Conservation (phyloP, 495 filamentous ascomycete genomes). For the Penicillium odoratum region DNA sequence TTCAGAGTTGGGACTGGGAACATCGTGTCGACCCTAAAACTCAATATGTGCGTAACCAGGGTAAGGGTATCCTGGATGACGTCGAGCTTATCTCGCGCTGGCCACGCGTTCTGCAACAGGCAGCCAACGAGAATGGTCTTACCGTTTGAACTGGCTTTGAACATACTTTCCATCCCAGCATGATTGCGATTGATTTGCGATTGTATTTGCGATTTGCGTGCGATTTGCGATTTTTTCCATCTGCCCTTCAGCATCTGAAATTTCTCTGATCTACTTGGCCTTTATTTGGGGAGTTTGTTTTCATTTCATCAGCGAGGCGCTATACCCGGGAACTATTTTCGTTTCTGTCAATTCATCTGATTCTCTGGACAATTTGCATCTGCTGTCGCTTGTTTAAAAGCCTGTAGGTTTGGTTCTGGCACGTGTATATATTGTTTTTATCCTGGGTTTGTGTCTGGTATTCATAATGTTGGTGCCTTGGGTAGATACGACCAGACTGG, state of each 20-base stretch:
- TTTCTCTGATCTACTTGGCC: background rate
- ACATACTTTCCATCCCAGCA: too few species aligned
- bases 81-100: constrained; percentile 49
- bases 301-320: constrained; percentile 35
- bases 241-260: background rate
- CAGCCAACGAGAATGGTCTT: constrained; percentile 32
- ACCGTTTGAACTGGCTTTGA: background rate
- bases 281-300: constrained; percentile 1
- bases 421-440: constrained; percentile 17
- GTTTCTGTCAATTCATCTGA: constrained; percentile 13
- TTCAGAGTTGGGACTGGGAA: constrained; percentile 76
- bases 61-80: constrained; percentile 47
- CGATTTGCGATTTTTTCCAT: background rate
- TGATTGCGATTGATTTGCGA: background rate
- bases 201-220: constrained; percentile 6
- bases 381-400: background rate
- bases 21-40: constrained; percentile 68
- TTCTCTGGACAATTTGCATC: constrained; percentile 2
- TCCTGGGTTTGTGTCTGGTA: constrained; percentile 22
- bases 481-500: constrained; percentile 20
- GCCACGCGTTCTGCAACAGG: constrained; percentile 45
- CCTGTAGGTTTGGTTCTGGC: background rate
- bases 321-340: constrained; percentile 37
- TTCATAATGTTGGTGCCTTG: background rate
- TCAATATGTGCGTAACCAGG: constrained; percentile 60